Evolutionary conservation across 1,284 basidiomycete genomes (phyloP), one percentile per base, ranked within the genome.

Genomic region (Ceratobasidium sp.): DNA sequence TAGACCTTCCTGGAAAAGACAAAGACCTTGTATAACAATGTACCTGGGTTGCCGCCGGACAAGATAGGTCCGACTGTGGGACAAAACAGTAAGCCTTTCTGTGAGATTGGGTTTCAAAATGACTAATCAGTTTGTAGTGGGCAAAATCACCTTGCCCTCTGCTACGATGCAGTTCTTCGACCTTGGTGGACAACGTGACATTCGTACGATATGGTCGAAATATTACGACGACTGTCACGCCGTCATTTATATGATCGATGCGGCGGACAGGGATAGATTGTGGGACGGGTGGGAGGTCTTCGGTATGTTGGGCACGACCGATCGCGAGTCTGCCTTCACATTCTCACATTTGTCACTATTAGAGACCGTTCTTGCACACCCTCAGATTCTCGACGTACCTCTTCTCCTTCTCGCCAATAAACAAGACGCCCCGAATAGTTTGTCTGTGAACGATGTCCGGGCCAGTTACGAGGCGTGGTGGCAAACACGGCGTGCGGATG

Each of bases 141-240:
- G 96, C 51, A 95, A 94, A 81, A 96, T 97, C 76, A 91, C 90
- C 0, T 86, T 98, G 5, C 94, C 96, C 0, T 97, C 95, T 0
- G 95, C 95, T 0, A 93, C 96, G 27, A 88, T 98, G 45, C 94
- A 95, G 80, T 97, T 98, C 86, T 97, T 95, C 89, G 96, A 98
- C 80, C 86, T 98, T 3, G 96, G 96, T 8, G 96, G 96, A 0
- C 96, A 98, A 81, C 86, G 92, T 0, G 95, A 96, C 33, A 96
- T 98, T 62, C 88, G 96, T 24, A 92, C 90, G 33, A 96, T 98
- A 77, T 98, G 96, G 96, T 90, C 92, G 69, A 89, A 90, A 78
- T 98, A 98, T 83, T 98, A 97, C 80, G 93, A 95, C 75, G 94
- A 97, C 81, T 97, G 95, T 79, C 96, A 98, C 81, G 95, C 95